Evolutionary conservation across 495 filamentous ascomycete species (phyloP), one percentile per base, ranked within the genome.

Genomic region (Coniosporium apollinis): DNA sequence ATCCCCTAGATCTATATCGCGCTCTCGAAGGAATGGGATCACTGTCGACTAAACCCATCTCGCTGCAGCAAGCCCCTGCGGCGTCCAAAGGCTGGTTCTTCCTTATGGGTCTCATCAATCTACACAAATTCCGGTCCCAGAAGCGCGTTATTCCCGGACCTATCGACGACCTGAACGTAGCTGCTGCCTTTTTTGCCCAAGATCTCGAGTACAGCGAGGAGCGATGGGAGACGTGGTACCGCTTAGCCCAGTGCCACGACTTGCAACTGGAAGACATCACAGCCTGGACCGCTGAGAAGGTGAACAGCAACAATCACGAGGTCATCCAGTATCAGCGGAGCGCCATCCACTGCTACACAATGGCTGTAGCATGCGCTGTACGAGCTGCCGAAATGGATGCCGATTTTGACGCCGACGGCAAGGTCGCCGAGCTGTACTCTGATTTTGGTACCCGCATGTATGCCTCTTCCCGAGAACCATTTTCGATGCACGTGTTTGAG

Each of bases 201-300:
- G 87, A 96, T 45, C 59, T 99, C 1, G 79, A 93, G 44, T 83
- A 84, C 50, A 79, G 73, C 11, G 70, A 73, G 1, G 77, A 86
- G 19, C 72, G 76, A 31, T 99, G 89, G 89, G 86, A 96, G 52
- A 76, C 86, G 0, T 99, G 89, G 91, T 94, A 87, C 53, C 74
- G 89, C 31, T 65, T 94, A 4, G 89, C 77, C 8, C 89, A 99
- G 45, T 79, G 80, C 16, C 91, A 87, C 51, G 89, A 96, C 50
- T 72, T 76, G 17, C 81, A 91, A 49, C 56, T 96, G 30, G 91
- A 99, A 39, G 91, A 99, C 49, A 71, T 77, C 2, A 79, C 91
- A 8, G 76, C 85, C 4, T 96, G 91, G 89, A 76, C 74, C n/a
- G 80, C 89, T 3, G 91, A 99, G 36, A 91, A 91, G 49, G 74